These are phyloP conservation scores for Solanum pinnatisectum DNA, from an alignment of 257 asterid species.

Conservation along the genomic window DNA sequence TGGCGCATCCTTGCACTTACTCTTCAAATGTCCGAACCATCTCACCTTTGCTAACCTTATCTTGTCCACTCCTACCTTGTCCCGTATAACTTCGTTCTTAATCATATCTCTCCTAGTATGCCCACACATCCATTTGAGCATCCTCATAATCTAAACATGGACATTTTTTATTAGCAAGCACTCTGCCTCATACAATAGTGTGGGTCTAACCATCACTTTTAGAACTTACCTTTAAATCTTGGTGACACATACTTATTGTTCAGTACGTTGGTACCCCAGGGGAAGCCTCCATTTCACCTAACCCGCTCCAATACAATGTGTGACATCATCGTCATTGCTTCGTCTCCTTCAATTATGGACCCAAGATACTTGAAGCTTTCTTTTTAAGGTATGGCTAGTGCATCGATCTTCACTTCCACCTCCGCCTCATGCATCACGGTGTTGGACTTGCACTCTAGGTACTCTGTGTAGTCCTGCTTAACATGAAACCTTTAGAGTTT, in stretches of 20 bases:
- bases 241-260: neutral
- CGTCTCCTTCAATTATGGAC: neutral
- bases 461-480: neutral
- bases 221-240: neutral
- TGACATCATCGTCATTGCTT: neutral
- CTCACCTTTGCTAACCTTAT: neutral
- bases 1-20: neutral
- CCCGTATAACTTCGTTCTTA: neutral
- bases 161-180: neutral
- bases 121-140: neutral
- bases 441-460: neutral
- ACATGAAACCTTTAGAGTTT: too few relatives aligned
- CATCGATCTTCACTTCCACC: neutral
- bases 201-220: neutral
- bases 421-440: neutral
- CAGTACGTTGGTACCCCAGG: neutral
- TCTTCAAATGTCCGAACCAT: neutral
- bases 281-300: neutral
- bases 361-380: neutral
- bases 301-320: neutral
- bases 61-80: neutral
- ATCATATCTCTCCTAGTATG: neutral
- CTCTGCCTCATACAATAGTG: neutral
- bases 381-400: neutral
- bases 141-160: neutral